Conservation (phyloP, 768 basidiomycete species). For the Floccularia luteovirens region DNA sequence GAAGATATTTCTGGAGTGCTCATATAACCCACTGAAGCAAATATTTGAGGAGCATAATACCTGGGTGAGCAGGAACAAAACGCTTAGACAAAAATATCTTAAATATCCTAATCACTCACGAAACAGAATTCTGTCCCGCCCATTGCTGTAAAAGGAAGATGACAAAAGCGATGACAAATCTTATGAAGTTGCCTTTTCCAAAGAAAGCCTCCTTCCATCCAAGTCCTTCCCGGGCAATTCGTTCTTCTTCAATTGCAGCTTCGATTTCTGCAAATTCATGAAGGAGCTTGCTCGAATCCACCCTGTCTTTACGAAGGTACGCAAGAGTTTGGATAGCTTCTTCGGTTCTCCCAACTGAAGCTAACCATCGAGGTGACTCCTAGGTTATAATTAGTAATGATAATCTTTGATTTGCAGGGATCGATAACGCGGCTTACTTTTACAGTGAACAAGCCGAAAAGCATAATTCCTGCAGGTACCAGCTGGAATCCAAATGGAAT, state of each 20-base stretch:
- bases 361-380: slow-evolving; percentile 77
- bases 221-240: slow-evolving; percentile 53
- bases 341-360: slow-evolving; percentile 46
- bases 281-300: slow-evolving; percentile 35
- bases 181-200: slow-evolving; percentile 73
- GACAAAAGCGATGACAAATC: slow-evolving; percentile 78
- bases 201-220: slow-evolving; percentile 68
- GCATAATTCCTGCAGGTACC: slow-evolving; percentile 68
- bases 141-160: slow-evolving; percentile 82
- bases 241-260: slow-evolving; percentile 71
- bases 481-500: slow-evolving; percentile 73
- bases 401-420: not conserved
- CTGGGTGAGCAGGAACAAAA: slow-evolving; percentile 13
- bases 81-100: not conserved
- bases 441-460: slow-evolving; percentile 57
- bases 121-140: slow-evolving; percentile 79
- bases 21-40: slow-evolving; percentile 40
- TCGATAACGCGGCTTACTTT: slow-evolving; percentile 25
- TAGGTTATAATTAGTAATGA: slow-evolving; percentile 9
- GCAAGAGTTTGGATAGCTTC: slow-evolving; percentile 57
- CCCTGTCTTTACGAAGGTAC: slow-evolving; percentile 44
- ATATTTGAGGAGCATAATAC: slow-evolving; percentile 73
- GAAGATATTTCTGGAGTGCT: slow-evolving; percentile 1
- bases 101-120: no score
- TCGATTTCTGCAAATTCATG: slow-evolving; percentile 76